A percentile compares a stretch with the other conserved stretches of the same genome.
Conservation (phyloP, 179 eudicot genomes). For the Spinacia oleracea region DNA sequence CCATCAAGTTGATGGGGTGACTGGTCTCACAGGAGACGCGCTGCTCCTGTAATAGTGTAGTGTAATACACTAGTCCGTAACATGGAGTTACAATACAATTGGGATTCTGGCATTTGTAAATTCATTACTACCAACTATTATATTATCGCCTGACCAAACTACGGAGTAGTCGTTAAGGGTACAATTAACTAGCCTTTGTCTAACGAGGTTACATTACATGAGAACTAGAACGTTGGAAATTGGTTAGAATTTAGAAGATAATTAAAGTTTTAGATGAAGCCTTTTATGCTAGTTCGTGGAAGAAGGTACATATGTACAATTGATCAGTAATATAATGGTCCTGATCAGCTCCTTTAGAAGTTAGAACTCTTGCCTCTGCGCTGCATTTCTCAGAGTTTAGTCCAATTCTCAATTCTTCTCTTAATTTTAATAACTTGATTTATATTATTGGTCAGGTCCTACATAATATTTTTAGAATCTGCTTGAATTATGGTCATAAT, state of each 20-base stretch:
- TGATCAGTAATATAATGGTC: conserved; percentile 5
- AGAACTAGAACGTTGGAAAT: not conserved
- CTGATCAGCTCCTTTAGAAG: too few relatives aligned
- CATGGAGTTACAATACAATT: too few relatives aligned
- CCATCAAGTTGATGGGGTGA: too few relatives aligned
- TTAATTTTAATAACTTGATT: not conserved
- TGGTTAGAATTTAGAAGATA: not conserved
- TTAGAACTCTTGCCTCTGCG: not conserved
- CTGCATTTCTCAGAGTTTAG: not conserved
- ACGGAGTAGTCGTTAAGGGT: not conserved
- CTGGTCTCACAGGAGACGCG: too few relatives aligned
- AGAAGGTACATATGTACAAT: not conserved
- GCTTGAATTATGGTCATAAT: conserved; percentile 5
- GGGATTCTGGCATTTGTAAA: too few relatives aligned
- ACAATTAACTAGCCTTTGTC: not conserved
- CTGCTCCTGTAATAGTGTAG: too few relatives aligned
- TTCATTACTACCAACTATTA: not conserved
- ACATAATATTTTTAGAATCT: conserved; percentile 18
- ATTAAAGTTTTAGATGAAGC: not conserved
- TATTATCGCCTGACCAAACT: not conserved
- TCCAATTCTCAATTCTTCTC: not conserved
- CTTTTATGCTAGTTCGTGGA: not conserved
- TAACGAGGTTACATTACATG: not conserved
- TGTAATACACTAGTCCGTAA: too few relatives aligned
- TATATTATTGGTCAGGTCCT: too few relatives aligned